Percentiles rank a stretch among this genome's conserved stretches.
These are phyloP conservation scores for Penicillium cosmopolitanum DNA, from an alignment of 495 filamentous ascomycete genomes.

Conservation along the genomic window DNA sequence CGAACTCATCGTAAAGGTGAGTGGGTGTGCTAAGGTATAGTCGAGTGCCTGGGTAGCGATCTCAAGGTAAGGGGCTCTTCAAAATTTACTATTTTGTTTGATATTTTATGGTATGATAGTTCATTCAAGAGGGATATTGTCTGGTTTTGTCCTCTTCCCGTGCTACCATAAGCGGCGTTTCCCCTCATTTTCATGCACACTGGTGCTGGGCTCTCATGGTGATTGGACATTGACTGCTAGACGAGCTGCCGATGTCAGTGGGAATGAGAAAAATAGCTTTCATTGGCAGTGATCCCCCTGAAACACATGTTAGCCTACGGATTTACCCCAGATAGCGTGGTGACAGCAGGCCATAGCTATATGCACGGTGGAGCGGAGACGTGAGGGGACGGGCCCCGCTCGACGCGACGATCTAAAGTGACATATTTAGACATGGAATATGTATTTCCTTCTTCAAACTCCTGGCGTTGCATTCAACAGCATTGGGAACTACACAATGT, in stretches of 20 bases:
- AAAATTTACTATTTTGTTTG: too few relatives aligned
- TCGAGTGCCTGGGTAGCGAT: too few relatives aligned
- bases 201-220: not conserved
- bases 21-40: too few relatives aligned
- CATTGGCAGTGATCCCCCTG: not conserved
- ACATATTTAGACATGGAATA: not conserved
- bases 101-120: too few relatives aligned
- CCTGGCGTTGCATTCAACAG: not conserved
- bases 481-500: not conserved
- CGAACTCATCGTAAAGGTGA: not conserved
- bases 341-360: not conserved
- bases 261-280: too few relatives aligned
- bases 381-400: slow-evolving; percentile 17
- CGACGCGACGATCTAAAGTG: slow-evolving; percentile 10
- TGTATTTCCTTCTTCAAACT: not conserved
- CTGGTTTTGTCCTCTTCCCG: too few relatives aligned
- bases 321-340: slow-evolving; percentile 8
- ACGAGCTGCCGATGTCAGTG: not conserved
- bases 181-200: not conserved
- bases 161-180: not conserved
- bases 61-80: too few relatives aligned
- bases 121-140: too few relatives aligned
- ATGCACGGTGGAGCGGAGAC: slow-evolving; percentile 17
- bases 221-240: not conserved
- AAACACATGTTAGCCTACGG: not conserved